These are phyloP conservation scores for Stachybotrys echinatus DNA, from an alignment of 2,329 filamentous ascomycete species.

Conservation along the genomic window DNA sequence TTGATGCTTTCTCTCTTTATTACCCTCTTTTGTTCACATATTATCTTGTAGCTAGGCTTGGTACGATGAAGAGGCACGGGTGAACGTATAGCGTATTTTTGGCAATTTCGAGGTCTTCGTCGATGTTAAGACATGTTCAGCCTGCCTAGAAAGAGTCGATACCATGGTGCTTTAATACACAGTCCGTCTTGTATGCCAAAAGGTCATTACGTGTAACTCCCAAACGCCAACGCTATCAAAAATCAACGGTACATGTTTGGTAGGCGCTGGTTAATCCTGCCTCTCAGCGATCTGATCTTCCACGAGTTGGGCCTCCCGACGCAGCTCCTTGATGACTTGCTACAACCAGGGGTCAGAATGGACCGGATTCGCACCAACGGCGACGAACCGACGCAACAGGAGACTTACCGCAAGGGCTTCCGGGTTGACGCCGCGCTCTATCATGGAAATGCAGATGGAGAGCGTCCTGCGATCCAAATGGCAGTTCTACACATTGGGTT, in stretches of 20 bases:
- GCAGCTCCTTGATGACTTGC: constrained; percentile 56
- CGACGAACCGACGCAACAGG: too few species aligned
- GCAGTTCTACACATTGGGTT: constrained; percentile 63
- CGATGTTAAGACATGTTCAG: too few species aligned
- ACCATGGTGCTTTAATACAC: too few species aligned
- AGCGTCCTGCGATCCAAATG: constrained; percentile 85
- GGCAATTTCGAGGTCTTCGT: too few species aligned
- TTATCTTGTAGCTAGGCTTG: too few species aligned
- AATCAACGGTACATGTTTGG: constrained; percentile 1
- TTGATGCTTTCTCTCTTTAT: too few species aligned
- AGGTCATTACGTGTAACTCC: too few species aligned
- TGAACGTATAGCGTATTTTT: too few species aligned
- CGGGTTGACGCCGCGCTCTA: constrained; percentile 95
- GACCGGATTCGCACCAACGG: background rate
- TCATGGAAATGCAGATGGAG: constrained; percentile 92
- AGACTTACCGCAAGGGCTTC: constrained; percentile 77
- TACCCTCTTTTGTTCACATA: too few species aligned
- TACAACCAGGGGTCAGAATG: constrained; percentile 17
- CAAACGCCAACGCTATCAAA: background rate
- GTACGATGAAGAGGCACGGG: too few species aligned
- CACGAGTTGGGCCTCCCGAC: constrained; percentile 48
- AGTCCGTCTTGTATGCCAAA: too few species aligned
- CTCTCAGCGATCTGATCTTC: constrained; percentile 31
- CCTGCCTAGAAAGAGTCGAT: too few species aligned
- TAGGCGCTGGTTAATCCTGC: background rate